These are phyloP conservation scores for Terana coerulea DNA, from an alignment of 768 basidiomycete species.

Conservation along the genomic window DNA sequence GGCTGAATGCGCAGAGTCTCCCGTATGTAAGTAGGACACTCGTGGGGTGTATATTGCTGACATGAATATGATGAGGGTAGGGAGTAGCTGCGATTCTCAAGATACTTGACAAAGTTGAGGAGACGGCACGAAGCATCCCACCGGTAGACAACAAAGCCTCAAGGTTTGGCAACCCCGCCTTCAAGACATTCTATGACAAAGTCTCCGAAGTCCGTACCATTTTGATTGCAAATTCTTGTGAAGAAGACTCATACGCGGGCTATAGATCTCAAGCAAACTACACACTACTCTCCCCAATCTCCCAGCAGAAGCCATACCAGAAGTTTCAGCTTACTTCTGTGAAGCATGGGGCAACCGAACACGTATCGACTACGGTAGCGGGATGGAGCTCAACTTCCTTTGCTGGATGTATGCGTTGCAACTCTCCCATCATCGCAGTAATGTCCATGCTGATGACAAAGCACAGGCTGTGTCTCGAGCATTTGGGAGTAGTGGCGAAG, in stretches of 20 bases:
- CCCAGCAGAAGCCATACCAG: constrained; percentile 53
- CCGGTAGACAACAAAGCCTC: constrained; percentile 88
- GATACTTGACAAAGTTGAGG: constrained; percentile 65
- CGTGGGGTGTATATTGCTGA: background rate
- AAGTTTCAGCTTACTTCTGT: constrained; percentile 76
- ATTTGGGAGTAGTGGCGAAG: constrained; percentile 57
- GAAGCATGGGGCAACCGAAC: constrained; percentile 91
- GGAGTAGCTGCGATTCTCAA: constrained; percentile 56
- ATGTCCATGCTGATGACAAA: background rate
- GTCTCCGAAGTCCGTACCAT: constrained; percentile 56
- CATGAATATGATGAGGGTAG: constrained; percentile 35
- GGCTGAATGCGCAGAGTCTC: constrained; percentile 52
- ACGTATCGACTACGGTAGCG: constrained; percentile 98
- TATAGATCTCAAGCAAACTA: constrained; percentile 48
- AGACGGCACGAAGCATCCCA: constrained; percentile 65
- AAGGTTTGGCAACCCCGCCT: constrained; percentile 96
- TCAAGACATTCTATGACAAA: constrained; percentile 86
- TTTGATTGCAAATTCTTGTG: background rate
- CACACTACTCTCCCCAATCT: constrained; percentile 59
- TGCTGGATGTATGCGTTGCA: constrained; percentile 81
- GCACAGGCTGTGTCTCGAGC: constrained; percentile 74
- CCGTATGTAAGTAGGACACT: constrained; percentile 42
- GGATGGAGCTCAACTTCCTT: constrained; percentile 97
- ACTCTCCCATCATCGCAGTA: background rate
- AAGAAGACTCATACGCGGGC: no score